These are phyloP conservation scores for Dacryopinax spathularia DNA, from an alignment of 768 basidiomycete genomes.

Conservation along the genomic window DNA sequence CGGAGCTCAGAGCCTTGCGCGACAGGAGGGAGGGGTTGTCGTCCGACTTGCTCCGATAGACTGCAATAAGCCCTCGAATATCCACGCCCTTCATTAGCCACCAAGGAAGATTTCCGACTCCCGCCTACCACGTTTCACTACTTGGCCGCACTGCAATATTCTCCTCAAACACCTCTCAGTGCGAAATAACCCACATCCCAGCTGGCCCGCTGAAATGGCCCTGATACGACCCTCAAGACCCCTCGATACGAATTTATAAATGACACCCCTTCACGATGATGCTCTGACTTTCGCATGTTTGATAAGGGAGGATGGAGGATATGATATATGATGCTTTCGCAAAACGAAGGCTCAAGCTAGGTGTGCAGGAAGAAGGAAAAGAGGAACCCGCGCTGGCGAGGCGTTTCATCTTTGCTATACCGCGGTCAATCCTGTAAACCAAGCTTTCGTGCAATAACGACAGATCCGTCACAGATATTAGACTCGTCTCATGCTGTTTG, in stretches of 20 bases:
- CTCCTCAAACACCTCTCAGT: too few species aligned
- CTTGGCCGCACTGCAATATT: too few species aligned
- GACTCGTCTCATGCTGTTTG: too few species aligned
- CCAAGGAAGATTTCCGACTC: too few species aligned
- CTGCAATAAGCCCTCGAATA: background rate
- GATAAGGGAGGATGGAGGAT: background rate
- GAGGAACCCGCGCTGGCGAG: conserved; percentile 1
- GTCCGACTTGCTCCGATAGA: background rate
- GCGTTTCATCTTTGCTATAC: conserved; percentile 1
- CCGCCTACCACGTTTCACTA: too few species aligned
- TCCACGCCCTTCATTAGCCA: too few species aligned
- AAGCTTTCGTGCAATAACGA: background rate
- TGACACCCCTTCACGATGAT: background rate
- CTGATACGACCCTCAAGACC: background rate
- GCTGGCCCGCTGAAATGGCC: too few species aligned
- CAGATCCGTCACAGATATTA: too few species aligned
- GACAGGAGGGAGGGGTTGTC: conserved; percentile 1
- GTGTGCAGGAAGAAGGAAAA: background rate
- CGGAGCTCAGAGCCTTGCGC: background rate
- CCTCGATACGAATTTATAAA: background rate
- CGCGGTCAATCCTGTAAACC: background rate
- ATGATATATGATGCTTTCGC: background rate
- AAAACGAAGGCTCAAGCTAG: background rate
- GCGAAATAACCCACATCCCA: too few species aligned
- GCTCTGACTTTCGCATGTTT: background rate